phyloP scores from a whole-genome alignment of 129 eudicot genomes.

The Flaveria linearis region DNA sequence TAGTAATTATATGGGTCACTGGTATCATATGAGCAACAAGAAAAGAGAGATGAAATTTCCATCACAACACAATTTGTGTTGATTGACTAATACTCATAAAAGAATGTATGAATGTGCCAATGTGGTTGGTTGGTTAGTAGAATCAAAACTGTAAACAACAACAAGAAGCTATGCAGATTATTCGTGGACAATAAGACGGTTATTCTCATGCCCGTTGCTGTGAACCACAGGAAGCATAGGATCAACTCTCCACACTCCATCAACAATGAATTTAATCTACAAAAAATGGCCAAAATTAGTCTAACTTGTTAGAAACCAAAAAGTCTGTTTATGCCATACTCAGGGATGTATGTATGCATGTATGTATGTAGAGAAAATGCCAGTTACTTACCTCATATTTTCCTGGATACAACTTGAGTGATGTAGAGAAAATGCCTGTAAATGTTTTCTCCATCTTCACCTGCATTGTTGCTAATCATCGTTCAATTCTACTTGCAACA shows the following conservation, averaged over 20 bases:
- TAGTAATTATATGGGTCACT: no score
- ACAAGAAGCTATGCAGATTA: slow-evolving; percentile 3
- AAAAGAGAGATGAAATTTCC: neutral
- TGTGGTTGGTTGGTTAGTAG: slow-evolving; percentile 15
- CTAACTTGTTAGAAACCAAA: neutral
- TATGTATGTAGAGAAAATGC: neutral
- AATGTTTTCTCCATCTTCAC: slow-evolving; percentile 78
- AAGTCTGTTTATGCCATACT: no score
- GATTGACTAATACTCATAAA: slow-evolving; percentile 9
- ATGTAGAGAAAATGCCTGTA: slow-evolving; percentile 63
- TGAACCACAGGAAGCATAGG: slow-evolving; percentile 68
- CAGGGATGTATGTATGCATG: no score
- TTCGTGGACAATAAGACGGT: slow-evolving; percentile 49
- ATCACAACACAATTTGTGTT: slow-evolving; percentile 13
- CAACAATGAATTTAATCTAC: slow-evolving; percentile 90
- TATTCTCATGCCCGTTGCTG: slow-evolving; percentile 64
- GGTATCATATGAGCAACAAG: neutral
- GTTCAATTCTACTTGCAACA: neutral
- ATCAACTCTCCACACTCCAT: slow-evolving; percentile 78
- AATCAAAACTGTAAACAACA: slow-evolving; percentile 29
- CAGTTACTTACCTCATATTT: slow-evolving; percentile 71
- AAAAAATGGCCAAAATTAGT: slow-evolving; percentile 7
- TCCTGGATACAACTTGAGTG: slow-evolving; percentile 73
- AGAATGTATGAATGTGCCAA: slow-evolving; percentile 19
- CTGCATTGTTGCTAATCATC: slow-evolving; percentile 37